Base-by-base conservation (phyloP, 306 rosid species). In the Trifolium pratense region DNA sequence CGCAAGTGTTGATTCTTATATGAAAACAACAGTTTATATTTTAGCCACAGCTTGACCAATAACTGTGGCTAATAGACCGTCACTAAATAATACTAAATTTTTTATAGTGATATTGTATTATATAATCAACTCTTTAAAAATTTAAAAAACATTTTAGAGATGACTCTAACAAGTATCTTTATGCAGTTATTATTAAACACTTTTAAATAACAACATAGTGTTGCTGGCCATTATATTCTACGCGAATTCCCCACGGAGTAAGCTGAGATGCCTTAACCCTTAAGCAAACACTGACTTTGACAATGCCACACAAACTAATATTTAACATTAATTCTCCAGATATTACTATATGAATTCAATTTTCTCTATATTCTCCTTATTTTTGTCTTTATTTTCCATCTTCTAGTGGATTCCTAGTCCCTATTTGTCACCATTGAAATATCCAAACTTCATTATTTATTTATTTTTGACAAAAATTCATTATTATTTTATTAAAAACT, bases 211-310 rank as follows among this genome's bases (percentile, higher is more conserved):
- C 2, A 26, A 26, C 3, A 26, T 26, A 2, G 31, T 0, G 0
- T 26, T 3, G 4, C 3, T 26, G 71, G n/a, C 34, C 48, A 73
- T 55, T 42, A 26, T 26, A 26, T 26, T 26, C 55, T 26, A 66
- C 78, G 17, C 67, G 59, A 75, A 15, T 68, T 75, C 29, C 63
- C 37, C 67, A 70, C 69, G 69, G 52, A 71, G 65, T n/a, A 70
- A 53, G 83, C 37, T 66, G 13, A 49, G 65, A 76, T 51, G 72
- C 23, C 90, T 87, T 81, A 51, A 79, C 82, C 65, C 18, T 69
- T 68, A 78, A 75, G 82, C 45, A 66, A 68, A 58, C 26, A 36
- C 15, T 65, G 78, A 84, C 75, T 52, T 65, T 78, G 74, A 77
- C 80, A 40, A 42, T n/a, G 16, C 63, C 37, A 29, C 0, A 60